Base-by-base conservation (phyloP, 2,329 filamentous ascomycete genomes). In the Aspergillus vadensis region DNA sequence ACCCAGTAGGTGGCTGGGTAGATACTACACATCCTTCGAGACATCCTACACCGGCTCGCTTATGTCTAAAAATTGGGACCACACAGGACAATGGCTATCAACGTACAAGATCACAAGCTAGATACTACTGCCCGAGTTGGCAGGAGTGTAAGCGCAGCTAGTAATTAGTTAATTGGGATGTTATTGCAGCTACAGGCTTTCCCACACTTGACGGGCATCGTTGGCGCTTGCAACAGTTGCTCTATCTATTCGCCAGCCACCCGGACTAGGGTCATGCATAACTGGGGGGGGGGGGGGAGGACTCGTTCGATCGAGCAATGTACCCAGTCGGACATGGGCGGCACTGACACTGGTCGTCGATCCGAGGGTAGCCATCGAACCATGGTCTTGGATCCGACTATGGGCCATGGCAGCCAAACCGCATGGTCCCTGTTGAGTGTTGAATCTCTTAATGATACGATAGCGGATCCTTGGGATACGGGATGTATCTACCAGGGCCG, bases 321-420 rank as follows among this genome's bases (percentile, higher is more conserved):
- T 30, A n/a, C 25, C 47, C 23, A 27, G 47, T 50, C 47, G 47
- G 47, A 30, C 47, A 27, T 30, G 47, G 47, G 25, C 17, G 19
- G 15, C 39, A 43, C 32, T 36, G 32, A 21, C 41, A 23, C 41
- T 44, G 41, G 44, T 50, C 14, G 25, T 50, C 47, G 47, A 50
- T 50, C 47, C 47, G 47, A 50, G 15, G n/a, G 47, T 30, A 50
- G 47, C 25, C 47, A 50, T 50, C 25, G 47, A 50, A 50, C 47
- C 47, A 50, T 27, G 47, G 47, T 27, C 47, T 50, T 50, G 47
- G 47, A 50, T 50, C 47, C 47, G 47, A 50, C 15, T n/a, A 50
- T 17, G 15, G 47, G 15, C 47, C 23, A 44, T 44, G 41, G 41
- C 41, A 7, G 23, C 21, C 14, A 12, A n/a, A 44, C 21, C 41